A percentile compares a stretch with the other conserved stretches of the same genome.
phyloP scores from a whole-genome alignment of 768 basidiomycete species.

The Lactarius sp. region DNA sequence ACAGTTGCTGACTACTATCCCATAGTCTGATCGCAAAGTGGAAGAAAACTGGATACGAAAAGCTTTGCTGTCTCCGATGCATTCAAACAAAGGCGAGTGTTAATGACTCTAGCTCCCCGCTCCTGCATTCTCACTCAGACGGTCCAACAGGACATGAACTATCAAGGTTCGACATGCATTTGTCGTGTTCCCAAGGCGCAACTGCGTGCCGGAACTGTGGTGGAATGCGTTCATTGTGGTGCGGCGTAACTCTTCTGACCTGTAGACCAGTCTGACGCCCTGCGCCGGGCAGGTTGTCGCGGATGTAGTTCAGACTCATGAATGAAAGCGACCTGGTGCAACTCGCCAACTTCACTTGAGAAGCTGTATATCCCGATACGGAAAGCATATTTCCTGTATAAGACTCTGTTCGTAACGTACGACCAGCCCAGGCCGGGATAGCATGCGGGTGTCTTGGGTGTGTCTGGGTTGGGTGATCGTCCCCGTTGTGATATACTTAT shows the following conservation, averaged over 20 bases:
- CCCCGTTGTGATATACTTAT: too few species aligned
- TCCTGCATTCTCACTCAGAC: constrained; percentile 1
- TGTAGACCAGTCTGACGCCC: constrained; percentile 7
- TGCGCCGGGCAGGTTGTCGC: constrained; percentile 65
- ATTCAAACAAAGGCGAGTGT: constrained; percentile 80
- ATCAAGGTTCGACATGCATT: constrained; percentile 96
- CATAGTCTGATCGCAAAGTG: constrained; percentile 93
- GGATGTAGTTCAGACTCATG: constrained; percentile 89
- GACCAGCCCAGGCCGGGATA: background rate
- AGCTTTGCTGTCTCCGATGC: constrained; percentile 93
- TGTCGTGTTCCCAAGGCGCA: constrained; percentile 96
- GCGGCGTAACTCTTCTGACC: constrained; percentile 33
- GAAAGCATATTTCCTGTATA: background rate
- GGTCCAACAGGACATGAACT: constrained; percentile 86
- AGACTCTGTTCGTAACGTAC: background rate
- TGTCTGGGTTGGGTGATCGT: background rate
- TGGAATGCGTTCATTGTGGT: constrained; percentile 98
- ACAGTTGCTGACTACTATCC: background rate
- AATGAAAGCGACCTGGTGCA: constrained; percentile 31
- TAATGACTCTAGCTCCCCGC: background rate
- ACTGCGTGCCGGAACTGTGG: constrained; percentile 82
- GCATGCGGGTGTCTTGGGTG: background rate
- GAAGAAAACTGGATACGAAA: constrained; percentile 99
- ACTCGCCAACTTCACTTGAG: background rate
- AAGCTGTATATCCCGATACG: background rate